A percentile compares a stretch with the other conserved stretches of the same genome.
Evolutionary conservation across 257 asterid genomes (phyloP).

Genomic region (Cynanchum wilfordii): DNA sequence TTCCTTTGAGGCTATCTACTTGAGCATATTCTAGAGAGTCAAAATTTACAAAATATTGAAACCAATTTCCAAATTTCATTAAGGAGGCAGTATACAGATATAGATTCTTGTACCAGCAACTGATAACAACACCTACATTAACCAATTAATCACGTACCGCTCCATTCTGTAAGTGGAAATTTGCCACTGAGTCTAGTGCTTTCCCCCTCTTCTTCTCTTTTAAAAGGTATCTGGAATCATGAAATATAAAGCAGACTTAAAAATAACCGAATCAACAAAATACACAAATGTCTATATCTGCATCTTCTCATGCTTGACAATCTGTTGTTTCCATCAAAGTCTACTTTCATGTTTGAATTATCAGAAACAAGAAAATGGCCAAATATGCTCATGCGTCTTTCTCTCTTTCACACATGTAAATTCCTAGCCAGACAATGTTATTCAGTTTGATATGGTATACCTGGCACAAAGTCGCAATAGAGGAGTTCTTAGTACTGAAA

Average conservation of each 20-base stretch:
- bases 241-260: background rate
- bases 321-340: background rate
- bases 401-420: background rate
- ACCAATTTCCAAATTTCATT: background rate
- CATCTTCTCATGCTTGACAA: background rate
- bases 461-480: conserved; percentile 87
- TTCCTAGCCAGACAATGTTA: background rate
- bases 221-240: conserved; percentile 62
- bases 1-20: background rate
- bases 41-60: background rate
- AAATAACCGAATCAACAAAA: conserved; percentile 10
- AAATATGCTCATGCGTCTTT: background rate
- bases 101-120: background rate
- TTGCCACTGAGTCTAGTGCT: conserved; percentile 91
- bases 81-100: background rate
- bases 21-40: background rate
- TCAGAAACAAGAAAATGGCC: background rate
- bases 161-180: conserved; percentile 96
- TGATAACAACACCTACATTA: background rate
- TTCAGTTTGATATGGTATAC: conserved; percentile 25
- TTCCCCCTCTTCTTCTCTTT: conserved; percentile 91
- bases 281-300: background rate
- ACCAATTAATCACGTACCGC: conserved; percentile 57
- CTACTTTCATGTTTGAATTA: background rate
- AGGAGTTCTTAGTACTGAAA: conserved; percentile 45